Percentiles rank a stretch among this genome's conserved stretches.
Conservation (phyloP, 768 basidiomycete genomes). For the Scleroderma citrinum region DNA sequence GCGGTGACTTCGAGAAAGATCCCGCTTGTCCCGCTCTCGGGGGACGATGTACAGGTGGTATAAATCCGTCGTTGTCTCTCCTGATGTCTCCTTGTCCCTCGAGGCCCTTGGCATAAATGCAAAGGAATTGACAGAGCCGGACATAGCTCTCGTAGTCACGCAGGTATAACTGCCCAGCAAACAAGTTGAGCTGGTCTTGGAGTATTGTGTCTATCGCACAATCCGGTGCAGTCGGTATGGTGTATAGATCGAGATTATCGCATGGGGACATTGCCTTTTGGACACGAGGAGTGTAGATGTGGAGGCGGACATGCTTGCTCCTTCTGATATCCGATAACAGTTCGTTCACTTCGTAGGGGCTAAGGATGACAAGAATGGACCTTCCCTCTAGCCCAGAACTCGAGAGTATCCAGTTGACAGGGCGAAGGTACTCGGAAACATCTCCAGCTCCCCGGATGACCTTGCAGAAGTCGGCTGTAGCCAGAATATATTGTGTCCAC, state of each 20-base stretch:
- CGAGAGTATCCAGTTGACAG: constrained; percentile 26
- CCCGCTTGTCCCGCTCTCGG: background rate
- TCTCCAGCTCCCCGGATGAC: constrained; percentile 4
- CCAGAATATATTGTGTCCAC: constrained; percentile 16
- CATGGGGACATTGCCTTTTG: constrained; percentile 28
- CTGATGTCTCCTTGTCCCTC: constrained; percentile 3
- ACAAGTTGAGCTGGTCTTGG: constrained; percentile 13
- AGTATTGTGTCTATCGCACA: background rate
- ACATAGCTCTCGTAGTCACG: constrained; percentile 25
- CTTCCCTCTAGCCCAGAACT: background rate
- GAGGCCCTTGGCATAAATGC: constrained; percentile 17
- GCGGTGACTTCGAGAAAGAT: constrained; percentile 31
- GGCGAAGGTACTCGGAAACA: constrained; percentile 18
- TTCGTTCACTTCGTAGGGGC: constrained; percentile 35
- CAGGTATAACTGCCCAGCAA: too few species aligned
- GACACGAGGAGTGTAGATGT: constrained; percentile 37
- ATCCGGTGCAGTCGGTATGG: constrained; percentile 21
- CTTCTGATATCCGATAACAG: constrained; percentile 33
- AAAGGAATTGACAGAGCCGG: constrained; percentile 22
- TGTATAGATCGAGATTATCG: constrained; percentile 27
- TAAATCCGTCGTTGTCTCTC: constrained; percentile 13
- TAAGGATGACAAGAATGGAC: constrained; percentile 30
- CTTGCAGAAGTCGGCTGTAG: constrained; percentile 11
- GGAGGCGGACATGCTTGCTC: constrained; percentile 31
- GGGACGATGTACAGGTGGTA: constrained; percentile 12